phyloP scores from a whole-genome alignment of 1,139 yeast genomes.

The Zygoascus meyerae region DNA sequence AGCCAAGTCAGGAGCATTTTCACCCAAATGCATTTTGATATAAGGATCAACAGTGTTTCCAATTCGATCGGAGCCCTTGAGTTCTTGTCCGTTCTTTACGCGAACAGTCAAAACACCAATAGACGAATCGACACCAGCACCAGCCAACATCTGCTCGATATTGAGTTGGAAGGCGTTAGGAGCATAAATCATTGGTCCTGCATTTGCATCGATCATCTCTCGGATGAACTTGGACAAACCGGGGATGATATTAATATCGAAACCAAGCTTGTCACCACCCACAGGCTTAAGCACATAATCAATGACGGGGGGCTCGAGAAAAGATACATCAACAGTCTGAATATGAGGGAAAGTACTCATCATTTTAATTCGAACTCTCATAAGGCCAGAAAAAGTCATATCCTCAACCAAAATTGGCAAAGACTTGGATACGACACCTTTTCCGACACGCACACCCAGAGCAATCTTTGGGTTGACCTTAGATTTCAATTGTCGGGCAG shows the following conservation, averaged over 20 bases:
- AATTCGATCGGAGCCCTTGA: conserved; percentile 59
- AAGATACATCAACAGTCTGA: conserved; percentile 79
- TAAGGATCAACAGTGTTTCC: conserved; percentile 90
- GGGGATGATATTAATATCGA: conserved; percentile 82
- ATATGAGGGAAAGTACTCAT: conserved; percentile 88
- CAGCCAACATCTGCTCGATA: conserved; percentile 83
- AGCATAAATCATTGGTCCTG: conserved; percentile 78
- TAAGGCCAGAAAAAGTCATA: conserved; percentile 58
- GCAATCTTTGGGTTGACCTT: conserved; percentile 71
- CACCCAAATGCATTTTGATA: conserved; percentile 47
- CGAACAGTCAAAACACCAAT: conserved; percentile 77
- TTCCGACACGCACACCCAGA: conserved; percentile 38
- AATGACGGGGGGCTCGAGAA: conserved; percentile 78
- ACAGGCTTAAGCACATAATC: conserved; percentile 72
- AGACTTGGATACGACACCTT: conserved; percentile 36
- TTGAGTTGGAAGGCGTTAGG: conserved; percentile 92
- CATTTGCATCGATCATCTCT: conserved; percentile 77
- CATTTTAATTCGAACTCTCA: conserved; percentile 80
- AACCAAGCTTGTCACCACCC: conserved; percentile 76
- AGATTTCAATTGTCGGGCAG: conserved; percentile 74
- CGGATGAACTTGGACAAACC: conserved; percentile 77
- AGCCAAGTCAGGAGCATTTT: conserved; percentile 47
- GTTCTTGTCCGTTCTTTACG: conserved; percentile 57
- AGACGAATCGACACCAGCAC: conserved; percentile 73
- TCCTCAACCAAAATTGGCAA: conserved; percentile 41